Evolutionary conservation across 2,329 filamentous ascomycete genomes (phyloP).

Genomic region (Ophiostoma ulmi): DNA sequence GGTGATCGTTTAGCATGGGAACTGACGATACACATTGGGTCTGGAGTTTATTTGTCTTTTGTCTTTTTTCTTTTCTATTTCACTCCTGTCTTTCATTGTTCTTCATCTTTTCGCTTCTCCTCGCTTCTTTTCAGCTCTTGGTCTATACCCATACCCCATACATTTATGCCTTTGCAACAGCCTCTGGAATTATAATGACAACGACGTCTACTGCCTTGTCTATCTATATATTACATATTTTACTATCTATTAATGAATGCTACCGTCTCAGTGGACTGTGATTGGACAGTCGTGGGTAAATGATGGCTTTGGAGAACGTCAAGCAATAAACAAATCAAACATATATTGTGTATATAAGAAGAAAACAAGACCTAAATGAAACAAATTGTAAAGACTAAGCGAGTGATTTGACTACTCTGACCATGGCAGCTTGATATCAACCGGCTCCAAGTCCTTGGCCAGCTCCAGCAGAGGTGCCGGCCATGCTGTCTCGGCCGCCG

Average conservation of each 20-base stretch:
- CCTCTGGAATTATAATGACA: slow-evolving; percentile 11
- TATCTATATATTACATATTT: not conserved
- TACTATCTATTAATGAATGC: not conserved
- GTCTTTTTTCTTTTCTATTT: not conserved
- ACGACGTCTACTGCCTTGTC: not conserved
- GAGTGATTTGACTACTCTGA: slow-evolving; percentile 33
- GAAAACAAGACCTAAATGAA: not conserved
- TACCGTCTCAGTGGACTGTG: not conserved
- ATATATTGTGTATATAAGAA: not conserved
- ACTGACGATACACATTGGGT: not conserved
- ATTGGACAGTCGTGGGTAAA: not conserved
- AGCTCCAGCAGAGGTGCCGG: slow-evolving; percentile 52
- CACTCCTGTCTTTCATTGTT: slow-evolving; percentile 21
- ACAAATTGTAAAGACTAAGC: not conserved
- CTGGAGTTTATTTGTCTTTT: not conserved
- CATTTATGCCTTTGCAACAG: slow-evolving; percentile 10
- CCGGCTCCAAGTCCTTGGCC: slow-evolving; percentile 46
- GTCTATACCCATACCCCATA: slow-evolving; percentile 26
- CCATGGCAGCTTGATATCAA: slow-evolving; percentile 52
- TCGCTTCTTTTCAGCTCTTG: slow-evolving; percentile 31
- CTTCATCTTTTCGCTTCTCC: slow-evolving; percentile 22
- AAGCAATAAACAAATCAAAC: not conserved
- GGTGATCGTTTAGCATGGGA: not conserved
- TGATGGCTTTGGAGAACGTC: not conserved
- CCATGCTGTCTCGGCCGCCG: slow-evolving; percentile 35